These are phyloP conservation scores for Tylopilus vinaceipallidus DNA, from an alignment of 768 basidiomycete species.

Conservation along the genomic window DNA sequence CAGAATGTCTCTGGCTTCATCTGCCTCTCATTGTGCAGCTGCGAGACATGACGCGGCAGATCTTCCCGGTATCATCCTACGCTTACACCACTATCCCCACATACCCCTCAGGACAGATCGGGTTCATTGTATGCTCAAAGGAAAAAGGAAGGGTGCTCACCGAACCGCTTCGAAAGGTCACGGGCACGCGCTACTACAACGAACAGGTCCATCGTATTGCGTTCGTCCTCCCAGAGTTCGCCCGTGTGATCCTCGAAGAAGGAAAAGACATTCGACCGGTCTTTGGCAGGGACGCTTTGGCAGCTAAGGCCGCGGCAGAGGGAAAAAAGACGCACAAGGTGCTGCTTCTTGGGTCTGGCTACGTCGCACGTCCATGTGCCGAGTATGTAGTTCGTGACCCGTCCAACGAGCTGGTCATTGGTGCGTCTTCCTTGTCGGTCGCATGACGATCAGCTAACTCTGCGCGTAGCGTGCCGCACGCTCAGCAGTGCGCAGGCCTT, in stretches of 20 bases:
- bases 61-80: conserved; percentile 86
- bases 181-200: conserved; percentile 82
- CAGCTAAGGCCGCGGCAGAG: conserved; percentile 40
- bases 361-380: conserved; percentile 94
- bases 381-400: conserved; percentile 87
- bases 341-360: conserved; percentile 90
- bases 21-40: conserved; percentile 81
- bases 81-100: conserved; percentile 97
- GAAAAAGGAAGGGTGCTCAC: conserved; percentile 66
- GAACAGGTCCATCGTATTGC: conserved; percentile 73
- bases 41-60: conserved; percentile 57
- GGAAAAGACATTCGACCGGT: conserved; percentile 67
- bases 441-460: conserved; percentile 1
- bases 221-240: conserved; percentile 94
- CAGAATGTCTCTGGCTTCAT: conserved; percentile 94
- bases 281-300: conserved; percentile 65
- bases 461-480: conserved; percentile 75
- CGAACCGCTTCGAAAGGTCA: conserved; percentile 70
- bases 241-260: conserved; percentile 69
- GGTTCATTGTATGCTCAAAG: conserved; percentile 88
- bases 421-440: conserved; percentile 38
- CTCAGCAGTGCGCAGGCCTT: conserved; percentile 73
- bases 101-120: conserved; percentile 98
- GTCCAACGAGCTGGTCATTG: conserved; percentile 81
- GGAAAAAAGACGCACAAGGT: conserved; percentile 58